Base-by-base conservation (phyloP, 1,284 basidiomycete species). In the Tylopilus sp. region DNA sequence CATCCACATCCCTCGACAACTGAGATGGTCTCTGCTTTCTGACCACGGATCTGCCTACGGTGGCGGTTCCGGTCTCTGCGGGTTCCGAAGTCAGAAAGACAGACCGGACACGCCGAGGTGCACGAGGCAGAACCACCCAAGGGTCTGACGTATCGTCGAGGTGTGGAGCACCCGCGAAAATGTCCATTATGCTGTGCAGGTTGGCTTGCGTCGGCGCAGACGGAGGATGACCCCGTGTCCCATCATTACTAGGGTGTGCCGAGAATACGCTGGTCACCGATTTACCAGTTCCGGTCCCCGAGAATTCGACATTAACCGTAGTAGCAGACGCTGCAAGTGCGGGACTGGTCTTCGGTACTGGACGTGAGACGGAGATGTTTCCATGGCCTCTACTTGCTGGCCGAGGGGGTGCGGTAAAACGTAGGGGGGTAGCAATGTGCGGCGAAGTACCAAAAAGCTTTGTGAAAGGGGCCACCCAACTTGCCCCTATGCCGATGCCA, bases 271-370 rank as follows among this genome's bases (percentile, higher is more conserved):
- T 82, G 13, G 86, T 84, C n/a, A 85, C 79, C 0, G 89, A 82
- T 49, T 86, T 76, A 15, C 90, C 84, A 8, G 84, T 77, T 15
- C 86, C 89, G 2, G 79, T 71, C 2, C 87, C 86, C 6, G 85
- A 89, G 69, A 96, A 96, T 71, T 96, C 93, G 46, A 97, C 92
- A 52, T 92, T 94, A 57, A 97, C 92, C 0, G 90, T 92, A 29
- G 89, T 93, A 1, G 89, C 77, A 16, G 88, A 90, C 4, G 94
- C 90, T 6, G 86, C 84, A 19, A 92, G 78, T 15, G 89, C 90
- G 1, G 92, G 85, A 1, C 81, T 80, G 18, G 86, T 75, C 65
- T 96, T 97, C 0, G 88, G 80, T 12, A 77, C 79, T 0, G 76
- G 59, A n/a, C 76, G 75, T 5, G 72, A 55, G 13, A 64, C 55